phyloP scores from a whole-genome alignment of 1,139 yeast species.

The Tardiomyces digboiensis region DNA sequence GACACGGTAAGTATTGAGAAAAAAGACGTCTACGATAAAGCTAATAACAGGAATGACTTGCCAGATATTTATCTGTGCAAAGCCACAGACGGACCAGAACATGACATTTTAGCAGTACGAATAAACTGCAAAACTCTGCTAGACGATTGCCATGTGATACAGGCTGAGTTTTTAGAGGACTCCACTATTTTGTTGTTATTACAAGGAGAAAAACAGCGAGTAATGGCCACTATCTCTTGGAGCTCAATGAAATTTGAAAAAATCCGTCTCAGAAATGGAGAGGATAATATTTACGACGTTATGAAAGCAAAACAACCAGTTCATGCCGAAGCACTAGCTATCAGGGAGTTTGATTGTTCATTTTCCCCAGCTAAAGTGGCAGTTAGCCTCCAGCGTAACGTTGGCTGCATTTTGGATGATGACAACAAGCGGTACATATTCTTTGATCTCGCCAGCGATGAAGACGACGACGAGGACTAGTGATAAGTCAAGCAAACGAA shows the following conservation, averaged over 20 bases:
- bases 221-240: too few species aligned
- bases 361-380: background rate
- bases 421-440: constrained; percentile 14
- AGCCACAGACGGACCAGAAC: background rate
- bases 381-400: constrained; percentile 9
- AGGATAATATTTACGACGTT: background rate
- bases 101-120: background rate
- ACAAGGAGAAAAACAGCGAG: too few species aligned
- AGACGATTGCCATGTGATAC: constrained; percentile 3
- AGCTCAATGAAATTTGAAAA: too few species aligned
- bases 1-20: background rate
- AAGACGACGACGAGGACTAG: constrained; percentile 9
- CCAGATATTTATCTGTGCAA: background rate
- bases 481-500: too few species aligned
- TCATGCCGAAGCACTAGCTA: background rate
- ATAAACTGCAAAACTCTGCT: background rate
- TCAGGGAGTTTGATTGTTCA: background rate
- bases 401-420: constrained; percentile 14
- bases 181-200: background rate
- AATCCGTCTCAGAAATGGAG: too few species aligned
- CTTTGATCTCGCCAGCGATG: constrained; percentile 14
- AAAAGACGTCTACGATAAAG: too few species aligned
- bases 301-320: background rate
- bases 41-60: background rate
- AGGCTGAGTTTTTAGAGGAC: constrained; percentile 11